Evolutionary conservation across 805 yeast genomes (phyloP), one percentile per base, ranked within the genome.

Genomic region (Starmerella stellata): DNA sequence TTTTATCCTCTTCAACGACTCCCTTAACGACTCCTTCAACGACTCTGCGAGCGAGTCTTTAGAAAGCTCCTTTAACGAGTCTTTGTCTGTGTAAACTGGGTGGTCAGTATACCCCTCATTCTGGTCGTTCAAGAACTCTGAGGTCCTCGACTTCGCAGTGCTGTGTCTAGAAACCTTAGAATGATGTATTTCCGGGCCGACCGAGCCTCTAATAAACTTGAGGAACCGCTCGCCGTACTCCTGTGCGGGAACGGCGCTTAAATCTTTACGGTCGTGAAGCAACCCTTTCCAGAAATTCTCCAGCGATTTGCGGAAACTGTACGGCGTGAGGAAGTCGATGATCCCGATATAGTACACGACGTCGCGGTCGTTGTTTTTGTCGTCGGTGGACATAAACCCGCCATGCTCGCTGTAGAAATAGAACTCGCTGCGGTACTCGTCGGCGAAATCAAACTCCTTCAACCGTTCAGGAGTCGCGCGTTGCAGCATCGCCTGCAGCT

Each of bases 181-280:
- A 5, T 42, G 34, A n/a, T 33, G 25, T 21, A 49, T 49, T 3
- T 34, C 45, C 9, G 51, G 50, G 13, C 52, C 52, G 7, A 48
- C 44, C 11, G 43, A 41, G 28, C 50, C 48, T 5, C 47, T 23
- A 34, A 90, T 73, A 54, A 90, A 90, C 16, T 65, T 63, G 42
- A 76, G 63, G 54, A 90, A 85, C 50, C 99, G 66, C 40, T 77
- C 76, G 7, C 95, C 95, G 52, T 90, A 90, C 50, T 85, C 96
- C 4, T 52, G 51, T 0, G 96, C 85, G 0, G 99, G 96, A 11
- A 90, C 65, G 0, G 98, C 92, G 48, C 93, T 79, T 2, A 92
- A 74, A 3, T 75, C 68, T 33, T 66, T 67, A 39, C 85, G 62
- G 30, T 74, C 68, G 52, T 81, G 79, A 28, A 70, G 69, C 20